Percentiles rank a stretch among this genome's conserved stretches.
phyloP scores from a whole-genome alignment of 1,139 yeast genomes.

The Hansenula lynferdii region DNA sequence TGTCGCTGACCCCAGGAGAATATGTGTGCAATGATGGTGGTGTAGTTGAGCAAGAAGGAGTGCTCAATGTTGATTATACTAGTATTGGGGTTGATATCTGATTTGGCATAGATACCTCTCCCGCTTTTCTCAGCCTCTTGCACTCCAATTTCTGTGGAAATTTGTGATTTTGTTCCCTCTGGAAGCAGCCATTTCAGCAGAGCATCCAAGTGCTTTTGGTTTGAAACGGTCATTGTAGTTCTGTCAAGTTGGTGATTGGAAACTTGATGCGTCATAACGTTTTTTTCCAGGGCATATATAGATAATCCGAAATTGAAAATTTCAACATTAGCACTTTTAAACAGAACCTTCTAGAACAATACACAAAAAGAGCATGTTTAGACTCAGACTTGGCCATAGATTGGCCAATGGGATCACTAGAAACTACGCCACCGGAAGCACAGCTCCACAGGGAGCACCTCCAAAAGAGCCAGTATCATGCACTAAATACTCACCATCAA shows the following conservation, averaged over 20 bases:
- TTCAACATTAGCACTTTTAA: neutral
- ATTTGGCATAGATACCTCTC: slow-evolving; percentile 52
- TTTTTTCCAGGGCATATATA: too few relatives aligned
- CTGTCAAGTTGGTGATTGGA: too few relatives aligned
- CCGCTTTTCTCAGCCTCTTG: slow-evolving; percentile 35
- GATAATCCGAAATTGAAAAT: neutral
- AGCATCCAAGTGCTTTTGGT: neutral
- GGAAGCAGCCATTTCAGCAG: neutral
- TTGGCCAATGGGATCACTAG: neutral
- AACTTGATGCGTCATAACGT: too few relatives aligned
- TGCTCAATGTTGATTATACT: slow-evolving; percentile 53
- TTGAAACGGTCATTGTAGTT: neutral
- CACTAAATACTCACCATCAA: slow-evolving; percentile 22
- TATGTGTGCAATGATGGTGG: slow-evolving; percentile 45
- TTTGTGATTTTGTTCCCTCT: neutral
- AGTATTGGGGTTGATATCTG: slow-evolving; percentile 34
- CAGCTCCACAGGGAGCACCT: neutral
- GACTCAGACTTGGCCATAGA: neutral
- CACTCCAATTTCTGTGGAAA: neutral
- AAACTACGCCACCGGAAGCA: neutral
- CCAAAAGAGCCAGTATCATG: slow-evolving; percentile 5
- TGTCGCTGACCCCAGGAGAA: slow-evolving; percentile 25
- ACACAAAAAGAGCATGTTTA: too few relatives aligned
- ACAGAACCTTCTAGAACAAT: too few relatives aligned
- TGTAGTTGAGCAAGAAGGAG: slow-evolving; percentile 52